Evolutionary conservation across 108 stramenopile species (phyloP), one percentile per base, ranked within the genome.

Genomic region (Mayamaea pseudoterrestris): DNA sequence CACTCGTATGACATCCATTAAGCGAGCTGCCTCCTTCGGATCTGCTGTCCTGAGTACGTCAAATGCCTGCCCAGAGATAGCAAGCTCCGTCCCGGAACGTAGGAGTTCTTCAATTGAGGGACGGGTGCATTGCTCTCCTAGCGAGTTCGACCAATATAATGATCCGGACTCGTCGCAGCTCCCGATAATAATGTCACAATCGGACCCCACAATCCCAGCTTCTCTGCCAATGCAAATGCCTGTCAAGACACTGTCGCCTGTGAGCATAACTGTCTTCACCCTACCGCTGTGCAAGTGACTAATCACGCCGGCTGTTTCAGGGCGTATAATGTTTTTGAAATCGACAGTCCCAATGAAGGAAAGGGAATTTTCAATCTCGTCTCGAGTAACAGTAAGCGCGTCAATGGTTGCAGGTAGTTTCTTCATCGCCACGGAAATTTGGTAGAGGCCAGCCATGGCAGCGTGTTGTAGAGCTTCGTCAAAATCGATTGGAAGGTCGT

Each of bases 171-270:
- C n/a, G n/a, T n/a, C n/a, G n/a, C n/a, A n/a, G n/a, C n/a, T n/a
- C n/a, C n/a, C n/a, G n/a, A n/a, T n/a, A n/a, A n/a, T n/a, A n/a
- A n/a, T n/a, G 7, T 48, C 47, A 17, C 64, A 34, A 5, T 22
- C 26, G 34, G 54, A 35, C 5, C 66, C 71, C 27, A 81, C 65
- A 23, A 81, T 68, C 5, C 80, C 80, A 27, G 69, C 57, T 40
- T 68, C 57, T 29, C 54, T 53, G 2, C 75, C 80, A 41, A 81
- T 72, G 41, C 52, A 47, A 29, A 81, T 61, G 3, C 75, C 80
- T 17, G 73, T 77, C 14, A 76, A 44, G 26, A 68, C 58, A 35
- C 57, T 71, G 43, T 81, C 80, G 20, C 80, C 80, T 7, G 80
- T 77, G 0, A 81, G 50, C 53, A 81, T 77, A 8, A 50, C 56